phyloP scores from a whole-genome alignment of 495 filamentous ascomycete genomes.

The Chaetomium cochliodes region DNA sequence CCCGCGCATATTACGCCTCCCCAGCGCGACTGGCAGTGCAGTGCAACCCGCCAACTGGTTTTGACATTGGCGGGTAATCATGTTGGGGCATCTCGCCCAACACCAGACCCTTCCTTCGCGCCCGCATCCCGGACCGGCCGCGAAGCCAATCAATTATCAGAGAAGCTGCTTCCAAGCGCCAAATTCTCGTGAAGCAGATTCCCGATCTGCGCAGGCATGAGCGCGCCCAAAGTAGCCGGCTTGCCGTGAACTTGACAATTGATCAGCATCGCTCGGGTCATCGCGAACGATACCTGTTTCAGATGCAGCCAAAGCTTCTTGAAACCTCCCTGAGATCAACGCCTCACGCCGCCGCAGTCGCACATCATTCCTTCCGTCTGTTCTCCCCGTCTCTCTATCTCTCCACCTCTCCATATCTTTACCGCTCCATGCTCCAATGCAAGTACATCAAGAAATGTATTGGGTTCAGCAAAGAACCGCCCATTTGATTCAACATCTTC shows the following conservation, averaged over 20 bases:
- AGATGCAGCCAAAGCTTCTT: slow-evolving; percentile 9
- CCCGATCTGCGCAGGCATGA: neutral
- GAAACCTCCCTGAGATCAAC: neutral
- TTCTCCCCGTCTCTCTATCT: neutral
- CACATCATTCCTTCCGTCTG: neutral
- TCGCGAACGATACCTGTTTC: slow-evolving; percentile 7
- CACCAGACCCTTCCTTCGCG: slow-evolving; percentile 6
- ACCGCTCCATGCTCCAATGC: neutral
- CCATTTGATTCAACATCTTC: too few species aligned
- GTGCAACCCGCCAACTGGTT: slow-evolving; percentile 5
- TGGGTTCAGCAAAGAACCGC: neutral
- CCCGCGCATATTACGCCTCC: neutral
- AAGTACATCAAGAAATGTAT: slow-evolving; percentile 1
- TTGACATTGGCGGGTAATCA: neutral
- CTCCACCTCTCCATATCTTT: neutral
- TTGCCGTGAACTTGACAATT: neutral
- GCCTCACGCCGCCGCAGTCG: neutral
- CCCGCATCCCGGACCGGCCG: neutral
- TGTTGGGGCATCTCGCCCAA: neutral
- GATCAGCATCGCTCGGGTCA: slow-evolving; percentile 9
- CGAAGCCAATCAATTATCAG: slow-evolving; percentile 11
- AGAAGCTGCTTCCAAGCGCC: neutral
- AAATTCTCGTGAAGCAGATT: slow-evolving; percentile 2
- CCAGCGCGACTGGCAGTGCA: neutral
- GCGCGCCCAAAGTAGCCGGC: neutral